phyloP scores from a whole-genome alignment of 164 flowering plant genomes.

The Kalanchoe fedtschenkoi region DNA sequence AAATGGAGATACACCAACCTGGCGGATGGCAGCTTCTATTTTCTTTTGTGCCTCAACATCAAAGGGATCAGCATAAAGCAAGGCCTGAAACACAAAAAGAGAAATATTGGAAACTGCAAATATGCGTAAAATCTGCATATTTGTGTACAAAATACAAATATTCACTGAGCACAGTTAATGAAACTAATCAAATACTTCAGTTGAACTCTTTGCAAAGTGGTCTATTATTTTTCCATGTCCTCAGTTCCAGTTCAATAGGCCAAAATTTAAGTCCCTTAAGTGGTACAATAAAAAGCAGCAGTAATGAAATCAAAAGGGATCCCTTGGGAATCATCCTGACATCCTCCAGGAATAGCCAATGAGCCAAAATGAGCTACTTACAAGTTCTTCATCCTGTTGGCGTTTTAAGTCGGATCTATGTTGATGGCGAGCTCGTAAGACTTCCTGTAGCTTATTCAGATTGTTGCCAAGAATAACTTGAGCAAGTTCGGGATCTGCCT shows the following conservation, averaged over 20 bases:
- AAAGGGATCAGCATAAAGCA: slow-evolving; percentile 91
- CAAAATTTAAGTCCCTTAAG: neutral
- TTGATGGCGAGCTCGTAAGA: slow-evolving; percentile 53
- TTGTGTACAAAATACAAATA: neutral
- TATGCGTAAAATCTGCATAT: neutral
- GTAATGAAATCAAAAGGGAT: too few species aligned
- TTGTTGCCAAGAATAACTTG: slow-evolving; percentile 79
- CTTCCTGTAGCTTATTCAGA: slow-evolving; percentile 58
- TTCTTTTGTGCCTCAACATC: slow-evolving; percentile 94
- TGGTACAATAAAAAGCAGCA: neutral
- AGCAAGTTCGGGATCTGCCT: slow-evolving; percentile 88
- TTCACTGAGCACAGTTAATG: neutral
- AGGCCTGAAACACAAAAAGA: slow-evolving; percentile 39
- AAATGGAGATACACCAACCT: slow-evolving; percentile 38
- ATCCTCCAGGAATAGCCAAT: too few species aligned
- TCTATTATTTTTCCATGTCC: neutral
- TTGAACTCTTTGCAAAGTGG: neutral
- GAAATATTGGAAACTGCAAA: too few species aligned
- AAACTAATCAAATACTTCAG: neutral
- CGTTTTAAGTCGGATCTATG: slow-evolving; percentile 58
- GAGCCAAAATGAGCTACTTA: slow-evolving; percentile 26
- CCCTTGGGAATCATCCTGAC: too few species aligned
- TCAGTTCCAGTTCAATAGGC: neutral
- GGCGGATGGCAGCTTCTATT: slow-evolving; percentile 93
- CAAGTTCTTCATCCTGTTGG: slow-evolving; percentile 74